Base-by-base conservation (phyloP, 306 rosid genomes). In the Lupinus albus region DNA sequence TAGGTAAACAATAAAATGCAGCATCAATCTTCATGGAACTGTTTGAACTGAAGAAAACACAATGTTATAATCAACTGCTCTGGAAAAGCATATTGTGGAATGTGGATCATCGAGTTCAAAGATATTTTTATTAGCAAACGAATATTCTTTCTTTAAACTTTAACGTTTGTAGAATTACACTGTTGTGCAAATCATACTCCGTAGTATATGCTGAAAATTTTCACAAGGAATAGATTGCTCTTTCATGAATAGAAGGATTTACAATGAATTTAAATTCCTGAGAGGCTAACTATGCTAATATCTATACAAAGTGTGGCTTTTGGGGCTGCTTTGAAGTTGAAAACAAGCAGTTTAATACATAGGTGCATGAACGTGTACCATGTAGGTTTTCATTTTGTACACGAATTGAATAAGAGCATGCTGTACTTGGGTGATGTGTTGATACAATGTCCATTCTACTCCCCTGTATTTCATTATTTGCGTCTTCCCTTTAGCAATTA, bases 401-500 rank as follows among this genome's bases (percentile, higher is more conserved):
- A 39, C 4, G 4, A 67, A 38, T 44, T 50, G 54, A 77, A 66
- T 9, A 68, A 67, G 61, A 44, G 51, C 58, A 62, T 52, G 46
- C 13, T 67, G 50, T 66, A 44, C 62, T 42, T 42, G 54, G 60
- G 53, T n/a, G 57, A 44, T 54, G 14, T 35, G 46, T 25, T 56
- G 36, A 15, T 66, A 42, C 73, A 50, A 21, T 42, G 12, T 21
- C 54, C 67, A 18, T 68, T 55, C 15, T 62, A 39, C 15, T 61
- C 61, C 63, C 60, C 6, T 61, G 39, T 17, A 28, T 48, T 64
- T 52, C 48, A 55, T 61, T 33, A 54, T 49, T 64, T 78, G 41
- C 63, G 55, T 57, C 33, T 71, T 51, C 10, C 73, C 76, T 83
- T 72, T 60, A 47, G 82, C 68, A 44, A 71, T 45, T 16, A 45